Evolutionary conservation across 2,329 filamentous ascomycete genomes (phyloP).

Genomic region (Coniochaeta ligniaria): DNA sequence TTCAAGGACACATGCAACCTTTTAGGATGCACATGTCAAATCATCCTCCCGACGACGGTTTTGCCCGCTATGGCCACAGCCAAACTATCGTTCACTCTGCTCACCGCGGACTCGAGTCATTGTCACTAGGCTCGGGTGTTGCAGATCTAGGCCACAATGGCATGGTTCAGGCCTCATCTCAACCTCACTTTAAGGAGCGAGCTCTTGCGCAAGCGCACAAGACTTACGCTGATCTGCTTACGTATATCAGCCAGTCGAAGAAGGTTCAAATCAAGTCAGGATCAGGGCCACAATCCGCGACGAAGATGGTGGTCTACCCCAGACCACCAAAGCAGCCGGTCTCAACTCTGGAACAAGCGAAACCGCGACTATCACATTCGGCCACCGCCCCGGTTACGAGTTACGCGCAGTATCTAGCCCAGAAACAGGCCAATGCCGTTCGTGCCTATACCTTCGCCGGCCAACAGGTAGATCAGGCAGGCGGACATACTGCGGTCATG

Average conservation of each 20-base stretch:
- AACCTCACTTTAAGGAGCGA: slow-evolving; percentile 56
- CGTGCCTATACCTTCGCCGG: slow-evolving; percentile 7
- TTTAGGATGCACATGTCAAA: slow-evolving; percentile 16
- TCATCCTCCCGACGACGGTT: slow-evolving; percentile 19
- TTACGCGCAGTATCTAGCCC: slow-evolving; percentile 12
- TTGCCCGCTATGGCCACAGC: slow-evolving; percentile 14
- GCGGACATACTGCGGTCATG: slow-evolving; percentile 7
- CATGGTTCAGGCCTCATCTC: slow-evolving; percentile 18
- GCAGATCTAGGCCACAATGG: slow-evolving; percentile 1
- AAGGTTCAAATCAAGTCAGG: slow-evolving; percentile 34
- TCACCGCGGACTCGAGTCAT: slow-evolving; percentile 15
- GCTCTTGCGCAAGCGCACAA: slow-evolving; percentile 63
- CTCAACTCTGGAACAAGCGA: slow-evolving; percentile 5
- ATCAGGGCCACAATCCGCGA: slow-evolving; percentile 27
- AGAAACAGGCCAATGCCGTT: slow-evolving; percentile 9
- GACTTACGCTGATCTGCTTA: slow-evolving; percentile 64
- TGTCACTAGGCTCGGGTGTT: slow-evolving; percentile 14
- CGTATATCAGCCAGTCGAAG: slow-evolving; percentile 54
- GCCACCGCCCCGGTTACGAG: slow-evolving; percentile 6
- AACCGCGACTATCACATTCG: slow-evolving; percentile 3
- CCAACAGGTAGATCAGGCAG: slow-evolving; percentile 4
- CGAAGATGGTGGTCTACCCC: slow-evolving; percentile 48
- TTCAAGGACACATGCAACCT: slow-evolving; percentile 16
- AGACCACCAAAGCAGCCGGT: slow-evolving; percentile 35
- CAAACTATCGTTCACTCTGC: slow-evolving; percentile 16